Evolutionary conservation across 1,284 basidiomycete species (phyloP), one percentile per base, ranked within the genome.

Genomic region (Leccinum angustisporum): DNA sequence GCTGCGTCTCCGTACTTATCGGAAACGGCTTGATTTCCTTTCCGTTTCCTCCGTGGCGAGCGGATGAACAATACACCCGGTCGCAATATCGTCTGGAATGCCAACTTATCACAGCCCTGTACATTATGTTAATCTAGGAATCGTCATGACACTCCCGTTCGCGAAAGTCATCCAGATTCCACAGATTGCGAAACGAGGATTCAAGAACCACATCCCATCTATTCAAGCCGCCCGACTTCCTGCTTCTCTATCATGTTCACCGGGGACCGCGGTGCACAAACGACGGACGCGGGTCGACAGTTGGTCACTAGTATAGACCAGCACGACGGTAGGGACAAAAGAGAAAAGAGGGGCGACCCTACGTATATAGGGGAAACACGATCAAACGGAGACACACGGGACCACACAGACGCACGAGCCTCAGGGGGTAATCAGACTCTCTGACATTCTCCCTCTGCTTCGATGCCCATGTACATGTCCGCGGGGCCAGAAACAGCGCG

Each of bases 21-120:
- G 56, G 33, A 59, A 5, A 48, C n/a, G 16, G 62, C 13, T 16
- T 30, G 21, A 21, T 10, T 31, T 63, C 8, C 34, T 40, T 18
- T 0, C 16, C 21, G 16, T 52, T 2, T 27, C 27, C 55, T 67
- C 62, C 56, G 65, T 65, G 62, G 46, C 56, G 56, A 40, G 38
- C 53, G 61, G 65, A 30, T 40, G 36, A 55, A 56, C 43, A 4
- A 25, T 40, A 18, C 25, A 25, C 0, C 52, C 58, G 27, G 48
- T 34, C 27, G 36, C 33, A 56, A 16, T 48, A 36, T 59, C 9
- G 25, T 61, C 36, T 51, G 61, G 25, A 63, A 5, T 34, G 4
- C 8, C 25, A 46, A 38, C 2, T n/a, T n/a, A 5, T 46, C 5
- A 40, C 57, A 46, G 62, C 14, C 16, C 40, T 51, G 50, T 36